These are phyloP conservation scores for Hymenoscyphus infarciens DNA, from an alignment of 2,329 filamentous ascomycete genomes.

Conservation along the genomic window DNA sequence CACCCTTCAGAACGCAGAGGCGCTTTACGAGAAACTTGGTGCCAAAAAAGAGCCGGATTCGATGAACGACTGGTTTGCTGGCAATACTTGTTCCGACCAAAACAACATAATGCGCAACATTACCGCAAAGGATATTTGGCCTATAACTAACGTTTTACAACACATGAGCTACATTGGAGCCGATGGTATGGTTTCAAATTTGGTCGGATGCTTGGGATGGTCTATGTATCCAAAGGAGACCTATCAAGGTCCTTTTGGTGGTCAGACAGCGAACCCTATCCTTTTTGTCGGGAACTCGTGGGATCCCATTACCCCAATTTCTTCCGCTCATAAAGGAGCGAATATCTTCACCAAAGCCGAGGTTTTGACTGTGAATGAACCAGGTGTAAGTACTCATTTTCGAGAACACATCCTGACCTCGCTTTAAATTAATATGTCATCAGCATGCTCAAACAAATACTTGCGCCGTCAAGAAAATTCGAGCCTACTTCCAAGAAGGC, in stretches of 20 bases:
- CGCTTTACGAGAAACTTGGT: too few species aligned
- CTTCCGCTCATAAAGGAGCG: constrained; percentile 29
- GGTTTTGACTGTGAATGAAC: constrained; percentile 47
- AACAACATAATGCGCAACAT: not conserved
- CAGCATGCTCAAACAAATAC: constrained; percentile 25
- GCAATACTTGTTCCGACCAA: not conserved
- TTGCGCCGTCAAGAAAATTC: constrained; percentile 35
- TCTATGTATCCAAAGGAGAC: not conserved
- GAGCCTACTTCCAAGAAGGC: constrained; percentile 38
- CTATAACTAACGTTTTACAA: not conserved
- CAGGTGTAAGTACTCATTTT: constrained; percentile 41
- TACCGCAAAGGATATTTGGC: not conserved
- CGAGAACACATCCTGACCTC: constrained; percentile 37
- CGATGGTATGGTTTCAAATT: not conserved
- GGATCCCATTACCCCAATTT: constrained; percentile 34
- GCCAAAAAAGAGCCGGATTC: not conserved
- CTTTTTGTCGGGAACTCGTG: constrained; percentile 34
- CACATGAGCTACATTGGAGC: not conserved
- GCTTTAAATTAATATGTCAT: constrained; percentile 16
- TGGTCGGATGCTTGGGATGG: not conserved
- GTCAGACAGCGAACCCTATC: constrained; percentile 34
- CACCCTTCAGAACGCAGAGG: not conserved
- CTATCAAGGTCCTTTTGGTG: constrained; percentile 25
- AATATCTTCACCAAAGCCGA: constrained; percentile 42
- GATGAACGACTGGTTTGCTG: not conserved